phyloP scores from a whole-genome alignment of 768 basidiomycete species.

The Lactarius evosmus region DNA sequence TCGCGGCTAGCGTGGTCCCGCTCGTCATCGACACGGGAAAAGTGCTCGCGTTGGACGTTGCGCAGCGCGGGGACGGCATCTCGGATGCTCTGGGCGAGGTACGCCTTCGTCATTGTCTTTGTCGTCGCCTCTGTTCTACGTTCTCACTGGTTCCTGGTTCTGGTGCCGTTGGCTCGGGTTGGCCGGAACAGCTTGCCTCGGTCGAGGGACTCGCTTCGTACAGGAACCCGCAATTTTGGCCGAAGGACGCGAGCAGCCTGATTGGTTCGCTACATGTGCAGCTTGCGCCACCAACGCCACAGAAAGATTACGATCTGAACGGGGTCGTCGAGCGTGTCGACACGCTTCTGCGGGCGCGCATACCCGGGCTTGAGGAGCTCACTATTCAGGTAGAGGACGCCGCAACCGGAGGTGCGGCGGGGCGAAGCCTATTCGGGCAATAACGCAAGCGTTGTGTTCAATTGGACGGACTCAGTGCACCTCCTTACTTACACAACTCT shows the following conservation, averaged over 20 bases:
- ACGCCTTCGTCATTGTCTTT: slow-evolving; percentile 27
- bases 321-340: slow-evolving; percentile 77
- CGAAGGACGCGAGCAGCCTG: slow-evolving; percentile 80
- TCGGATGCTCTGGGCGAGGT: slow-evolving; percentile 64
- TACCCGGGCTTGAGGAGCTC: slow-evolving; percentile 82
- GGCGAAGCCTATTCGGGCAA: slow-evolving; percentile 1
- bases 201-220: slow-evolving; percentile 83
- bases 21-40: slow-evolving; percentile 92
- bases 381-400: slow-evolving; percentile 77
- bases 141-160: not conserved
- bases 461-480: too few species aligned
- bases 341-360: slow-evolving; percentile 60
- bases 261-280: slow-evolving; percentile 93
- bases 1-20: slow-evolving; percentile 93
- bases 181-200: slow-evolving; percentile 51
- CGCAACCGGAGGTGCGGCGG: not conserved
- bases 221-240: slow-evolving; percentile 88
- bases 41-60: slow-evolving; percentile 83
- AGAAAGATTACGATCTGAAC: slow-evolving; percentile 58
- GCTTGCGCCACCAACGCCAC: slow-evolving; percentile 40
- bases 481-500: slow-evolving; percentile 7
- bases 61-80: slow-evolving; percentile 54
- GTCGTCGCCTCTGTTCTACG: not conserved
- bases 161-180: not conserved
- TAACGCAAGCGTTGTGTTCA: not conserved